Percentiles rank a stretch among this genome's conserved stretches.
Conservation (phyloP, 208 protist genomes). For the Strigomonas galati region DNA sequence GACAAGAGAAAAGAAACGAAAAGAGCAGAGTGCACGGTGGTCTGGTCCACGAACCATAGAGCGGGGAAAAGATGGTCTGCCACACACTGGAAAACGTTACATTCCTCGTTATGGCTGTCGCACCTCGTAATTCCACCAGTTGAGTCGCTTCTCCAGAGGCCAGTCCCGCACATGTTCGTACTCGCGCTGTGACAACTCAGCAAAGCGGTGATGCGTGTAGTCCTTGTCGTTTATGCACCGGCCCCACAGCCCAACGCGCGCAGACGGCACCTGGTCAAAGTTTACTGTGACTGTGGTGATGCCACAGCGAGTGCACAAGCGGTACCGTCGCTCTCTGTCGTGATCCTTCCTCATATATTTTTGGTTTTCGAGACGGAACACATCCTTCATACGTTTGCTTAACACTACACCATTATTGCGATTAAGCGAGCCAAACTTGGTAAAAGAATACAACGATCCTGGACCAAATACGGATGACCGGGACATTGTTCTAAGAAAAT, state of each 20-base stretch:
- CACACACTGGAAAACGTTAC: too few relatives aligned
- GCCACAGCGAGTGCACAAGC: conserved; percentile 77
- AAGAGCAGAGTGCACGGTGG: too few relatives aligned
- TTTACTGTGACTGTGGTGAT: conserved; percentile 87
- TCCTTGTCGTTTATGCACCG: conserved; percentile 75
- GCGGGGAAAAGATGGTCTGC: too few relatives aligned
- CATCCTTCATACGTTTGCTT: conserved; percentile 75
- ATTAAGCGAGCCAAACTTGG: conserved; percentile 74
- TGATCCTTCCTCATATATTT: conserved; percentile 71
- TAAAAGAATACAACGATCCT: conserved; percentile 81
- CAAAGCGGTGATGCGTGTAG: conserved; percentile 85
- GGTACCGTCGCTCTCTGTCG: conserved; percentile 71
- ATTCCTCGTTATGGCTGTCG: too few relatives aligned
- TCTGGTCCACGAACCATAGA: too few relatives aligned
- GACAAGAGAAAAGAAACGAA: too few relatives aligned
- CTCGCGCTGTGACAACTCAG: conserved; percentile 66
- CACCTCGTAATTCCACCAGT: conserved; percentile 81
- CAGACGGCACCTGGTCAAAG: conserved; percentile 77
- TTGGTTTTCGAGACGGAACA: conserved; percentile 80
- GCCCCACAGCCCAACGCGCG: conserved; percentile 82
- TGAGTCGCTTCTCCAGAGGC: conserved; percentile 65
- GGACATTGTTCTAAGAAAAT: conserved; percentile 48
- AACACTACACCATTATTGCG: conserved; percentile 35
- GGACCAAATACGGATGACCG: conserved; percentile 75
- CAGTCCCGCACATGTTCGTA: conserved; percentile 71